These are phyloP conservation scores for Malassezia globosa DNA, from an alignment of 1,284 basidiomycete genomes.

Conservation along the genomic window DNA sequence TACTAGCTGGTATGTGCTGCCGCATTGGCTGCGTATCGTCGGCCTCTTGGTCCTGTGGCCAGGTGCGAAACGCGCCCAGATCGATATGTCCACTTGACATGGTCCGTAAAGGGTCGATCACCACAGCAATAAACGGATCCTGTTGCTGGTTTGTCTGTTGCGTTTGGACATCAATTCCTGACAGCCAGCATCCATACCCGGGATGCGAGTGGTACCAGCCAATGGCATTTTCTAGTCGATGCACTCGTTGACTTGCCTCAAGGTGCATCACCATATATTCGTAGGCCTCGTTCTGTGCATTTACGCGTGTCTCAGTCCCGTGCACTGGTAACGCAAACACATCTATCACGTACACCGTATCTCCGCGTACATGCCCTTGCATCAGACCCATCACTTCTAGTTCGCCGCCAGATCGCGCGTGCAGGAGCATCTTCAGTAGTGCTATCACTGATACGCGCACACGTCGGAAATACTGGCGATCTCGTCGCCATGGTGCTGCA, in stretches of 20 bases:
- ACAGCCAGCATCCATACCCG: conserved; percentile 98
- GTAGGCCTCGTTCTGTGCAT: conserved; percentile 87
- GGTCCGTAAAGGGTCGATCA: conserved; percentile 95
- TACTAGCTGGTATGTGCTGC: conserved; percentile 71
- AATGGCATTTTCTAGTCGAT: conserved; percentile 72
- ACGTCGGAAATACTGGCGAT: conserved; percentile 83
- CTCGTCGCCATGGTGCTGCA: conserved; percentile 71
- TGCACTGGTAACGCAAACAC: conserved; percentile 93
- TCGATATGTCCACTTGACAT: conserved; percentile 95
- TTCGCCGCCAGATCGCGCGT: conserved; percentile 88
- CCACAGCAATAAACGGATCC: conserved; percentile 93
- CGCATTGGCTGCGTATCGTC: conserved; percentile 51
- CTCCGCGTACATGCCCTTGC: conserved; percentile 86
- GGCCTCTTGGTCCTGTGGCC: conserved; percentile 59
- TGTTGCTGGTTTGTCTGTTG: conserved; percentile 88
- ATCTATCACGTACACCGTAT: conserved; percentile 69
- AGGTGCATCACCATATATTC: conserved; percentile 97
- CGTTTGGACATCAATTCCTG: conserved; percentile 92
- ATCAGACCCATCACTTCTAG: conserved; percentile 99
- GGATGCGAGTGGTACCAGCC: conserved; percentile 99
- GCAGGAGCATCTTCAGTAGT: conserved; percentile 98
- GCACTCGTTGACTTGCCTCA: conserved; percentile 66
- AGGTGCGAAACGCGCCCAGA: conserved; percentile 94
- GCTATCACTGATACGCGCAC: conserved; percentile 92
- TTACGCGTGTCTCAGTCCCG: conserved; percentile 97